phyloP scores from a whole-genome alignment of 331 rosid species.

The Stylosanthes scabra region DNA sequence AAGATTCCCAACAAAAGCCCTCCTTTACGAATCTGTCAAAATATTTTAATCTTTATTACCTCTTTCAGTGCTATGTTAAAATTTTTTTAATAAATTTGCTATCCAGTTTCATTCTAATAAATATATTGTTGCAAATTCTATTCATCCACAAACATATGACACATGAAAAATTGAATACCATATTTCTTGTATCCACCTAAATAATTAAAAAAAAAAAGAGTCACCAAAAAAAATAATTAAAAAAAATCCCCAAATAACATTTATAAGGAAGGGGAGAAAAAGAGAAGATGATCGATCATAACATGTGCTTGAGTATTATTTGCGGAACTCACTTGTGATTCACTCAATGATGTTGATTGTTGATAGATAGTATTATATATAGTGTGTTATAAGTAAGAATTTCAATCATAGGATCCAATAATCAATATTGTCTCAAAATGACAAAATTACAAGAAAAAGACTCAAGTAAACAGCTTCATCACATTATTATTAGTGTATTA shows the following conservation, averaged over 20 bases:
- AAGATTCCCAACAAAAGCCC: constrained; percentile 21
- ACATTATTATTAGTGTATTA: too few relatives aligned
- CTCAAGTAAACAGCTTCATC: constrained; percentile 1
- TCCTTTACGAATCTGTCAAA: neutral
- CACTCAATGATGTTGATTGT: constrained; percentile 44
- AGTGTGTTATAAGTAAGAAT: constrained; percentile 30
- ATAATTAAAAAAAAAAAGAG: neutral
- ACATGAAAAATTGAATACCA: neutral
- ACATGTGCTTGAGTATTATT: constrained; percentile 36
- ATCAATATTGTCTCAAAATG: constrained; percentile 23
- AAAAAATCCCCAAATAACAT: neutral
- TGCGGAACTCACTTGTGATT: constrained; percentile 44
- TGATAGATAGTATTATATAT: constrained; percentile 3
- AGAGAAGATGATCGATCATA: neutral
- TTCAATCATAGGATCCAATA: constrained; percentile 22
- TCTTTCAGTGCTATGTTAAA: too few relatives aligned
- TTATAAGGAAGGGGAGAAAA: neutral
- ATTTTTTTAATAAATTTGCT: too few relatives aligned
- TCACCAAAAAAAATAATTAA: too few relatives aligned
- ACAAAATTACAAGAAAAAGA: constrained; percentile 19
- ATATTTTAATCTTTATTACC: neutral
- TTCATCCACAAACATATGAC: constrained; percentile 17
- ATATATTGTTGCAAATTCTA: neutral
- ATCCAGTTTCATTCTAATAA: too few relatives aligned
- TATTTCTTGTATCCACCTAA: neutral